Evolutionary conservation across 2,329 filamentous ascomycete genomes (phyloP), one percentile per base, ranked within the genome.

Genomic region (Talaromyces albobiverticillius): DNA sequence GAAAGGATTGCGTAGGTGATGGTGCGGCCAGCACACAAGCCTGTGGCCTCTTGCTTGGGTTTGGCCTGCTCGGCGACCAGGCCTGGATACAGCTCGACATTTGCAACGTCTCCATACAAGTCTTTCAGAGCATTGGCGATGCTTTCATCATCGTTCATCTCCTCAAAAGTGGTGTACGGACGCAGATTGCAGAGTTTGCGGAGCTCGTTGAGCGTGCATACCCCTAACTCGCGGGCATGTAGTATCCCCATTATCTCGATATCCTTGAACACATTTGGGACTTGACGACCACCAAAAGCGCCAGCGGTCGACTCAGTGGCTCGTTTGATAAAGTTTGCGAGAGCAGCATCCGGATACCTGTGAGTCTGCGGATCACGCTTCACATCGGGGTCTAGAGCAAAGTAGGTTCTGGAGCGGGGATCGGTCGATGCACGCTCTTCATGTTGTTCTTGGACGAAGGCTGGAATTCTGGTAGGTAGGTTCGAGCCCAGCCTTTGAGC

Each of bases 201-300:
- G 77, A 94, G 95, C 74, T 94, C 90, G 65, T 95, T 95, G 57
- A 95, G 76, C 0, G 87, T 86, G 0, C 87, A 86, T 8, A 90
- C 73, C 57, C 90, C 86, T 90, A 90, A 95, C 53, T 81, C 80
- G 43, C 90, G 80, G 3, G 87, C 83, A 57, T 91, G 88, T 46
- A 89, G 78, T 54, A 95, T 94, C 41, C 89, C 89, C 6, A 94
- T 76, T 32, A 94, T 87, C 68, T 94, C 89, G 14, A 94, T 82
- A 1, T 86, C 83, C 59, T 85, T 83, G 78, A 95, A 82, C 26
- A 86, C 81, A 20, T 82, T 79, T 0, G 90, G 90, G 0, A 93
- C 86, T 56, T 89, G 88, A 13, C 84, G 84, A 0, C 83, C 85
- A 1, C 88, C 88, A 60, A 90, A 91, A 0, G 84, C 81, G n/a